Percentiles rank a stretch among this genome's conserved stretches.
Conservation (phyloP, 208 protist genomes). For the Tritrichomonas foetus region DNA sequence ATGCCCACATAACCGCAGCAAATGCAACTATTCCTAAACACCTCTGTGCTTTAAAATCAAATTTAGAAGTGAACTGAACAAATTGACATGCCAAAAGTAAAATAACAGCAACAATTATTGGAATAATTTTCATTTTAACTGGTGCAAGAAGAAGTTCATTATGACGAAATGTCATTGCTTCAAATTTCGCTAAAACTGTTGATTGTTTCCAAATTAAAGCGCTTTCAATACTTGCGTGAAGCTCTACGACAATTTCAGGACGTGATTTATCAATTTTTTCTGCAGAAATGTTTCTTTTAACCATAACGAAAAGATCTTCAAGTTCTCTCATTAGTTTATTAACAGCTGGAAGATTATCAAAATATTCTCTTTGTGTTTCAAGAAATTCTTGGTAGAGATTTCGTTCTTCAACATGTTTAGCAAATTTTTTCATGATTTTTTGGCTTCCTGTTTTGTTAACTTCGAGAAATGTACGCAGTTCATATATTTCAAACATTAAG, state of each 20-base stretch:
- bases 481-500: not conserved
- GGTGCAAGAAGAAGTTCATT: not conserved
- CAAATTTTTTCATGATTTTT: slow-evolving; percentile 18
- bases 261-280: not conserved
- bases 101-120: not conserved
- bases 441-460: slow-evolving; percentile 1
- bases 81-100: not conserved
- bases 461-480: slow-evolving; percentile 18
- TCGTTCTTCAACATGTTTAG: not conserved
- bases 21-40: not conserved
- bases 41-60: not conserved
- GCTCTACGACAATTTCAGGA: slow-evolving; percentile 8
- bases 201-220: not conserved
- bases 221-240: not conserved
- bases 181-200: not conserved
- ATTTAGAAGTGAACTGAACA: not conserved
- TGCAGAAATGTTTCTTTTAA: not conserved
- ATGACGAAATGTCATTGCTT: not conserved
- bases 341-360: not conserved
- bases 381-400: not conserved
- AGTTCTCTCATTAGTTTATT: not conserved
- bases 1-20: not conserved
- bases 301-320: not conserved
- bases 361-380: not conserved
- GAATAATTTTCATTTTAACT: not conserved